Base-by-base conservation (phyloP, 148 eudicot genomes). In the Chenopodium formosanum region DNA sequence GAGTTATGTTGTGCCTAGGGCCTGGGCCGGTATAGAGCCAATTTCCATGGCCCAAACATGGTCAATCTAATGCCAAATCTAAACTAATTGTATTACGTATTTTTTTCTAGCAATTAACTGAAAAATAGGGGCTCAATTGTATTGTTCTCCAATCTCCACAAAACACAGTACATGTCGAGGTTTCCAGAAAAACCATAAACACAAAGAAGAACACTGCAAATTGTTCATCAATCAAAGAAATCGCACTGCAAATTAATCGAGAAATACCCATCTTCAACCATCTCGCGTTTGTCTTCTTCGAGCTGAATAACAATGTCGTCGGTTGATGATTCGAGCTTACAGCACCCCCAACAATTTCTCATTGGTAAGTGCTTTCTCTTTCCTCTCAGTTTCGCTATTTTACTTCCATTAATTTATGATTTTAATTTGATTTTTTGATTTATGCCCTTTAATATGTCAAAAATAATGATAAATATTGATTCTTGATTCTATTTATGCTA, bases 311-410 rank as follows among this genome's bases (percentile, higher is more conserved):
- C 68, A 22, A 80, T 80, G 82, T 80, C 82, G 50, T 80, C 76
- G 23, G 34, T 37, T 58, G 82, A 80, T 22, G 44, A 48, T 80
- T 71, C 82, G 9, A 60, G n/a, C n/a, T 80, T 70, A 53, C 76
- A 56, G n/a, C 79, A 75, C 27, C 69, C 11, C 66, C 48, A 32
- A 48, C 75, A 67, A 27, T 29, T 69, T 63, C 34, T 77, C 50
- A 47, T 68, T 64, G 52, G 27, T 46, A 20, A 40, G 14, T 22
- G 48, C 75, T 73, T 47, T 40, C 44, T 40, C 1, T 7, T 19
- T n/a, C 7, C 50, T 17, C 34, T 32, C 1, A 6, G 13, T 16
- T 69, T 16, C n/a, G 9, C 25, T 20, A 11, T 40, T 10, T 31
- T 34, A 16, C 20, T 44, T 71, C 13, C n/a, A 2, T 34, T 31